Base-by-base conservation (phyloP, 2,329 filamentous ascomycete genomes). In the Sporothrix humicola region DNA sequence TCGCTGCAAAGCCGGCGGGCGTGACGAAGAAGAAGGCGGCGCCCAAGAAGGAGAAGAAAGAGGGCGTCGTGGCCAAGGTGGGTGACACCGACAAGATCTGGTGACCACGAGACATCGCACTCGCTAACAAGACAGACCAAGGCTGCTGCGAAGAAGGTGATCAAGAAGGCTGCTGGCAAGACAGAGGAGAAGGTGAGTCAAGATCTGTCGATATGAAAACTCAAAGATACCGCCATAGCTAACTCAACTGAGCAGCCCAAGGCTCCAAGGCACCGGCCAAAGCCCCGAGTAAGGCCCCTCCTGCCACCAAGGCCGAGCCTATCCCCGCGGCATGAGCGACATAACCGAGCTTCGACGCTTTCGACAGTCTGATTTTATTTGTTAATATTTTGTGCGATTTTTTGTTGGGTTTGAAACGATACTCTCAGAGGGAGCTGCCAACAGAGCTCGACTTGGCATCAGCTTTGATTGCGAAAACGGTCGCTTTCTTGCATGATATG, bases 21-120 rank as follows among this genome's bases (percentile, higher is more conserved):
- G 79, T 81, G 31, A 79, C 78, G 61, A 84, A 83, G 80, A 84
- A 82, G 79, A 80, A 79, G 72, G 78, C 76, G 26, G 76, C 80
- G 69, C 77, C 81, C 63, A 82, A 81, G 79, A 83, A 82, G 78
- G 79, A 81, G 79, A 83, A 82, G 78, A 79, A 82, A 44, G 76
- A 77, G 44, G 75, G 75, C 9, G 80, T 75, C 8, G 79, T 73
- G 6, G 79, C 78, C 70, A 81, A 82, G 80, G 80, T 79, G 79
- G n/a, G n/a, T n/a, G n/a, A n/a, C n/a, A n/a, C n/a, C n/a, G n/a
- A n/a, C n/a, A n/a, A n/a, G n/a, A n/a, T n/a, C n/a, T n/a, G n/a
- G n/a, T n/a, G n/a, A n/a, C n/a, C n/a, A n/a, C n/a, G n/a, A n/a
- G n/a, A n/a, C n/a, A n/a, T n/a, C n/a, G n/a, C n/a, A n/a, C n/a